These are phyloP conservation scores for Leccinum rimulosum DNA, from an alignment of 768 basidiomycete species.

Conservation along the genomic window DNA sequence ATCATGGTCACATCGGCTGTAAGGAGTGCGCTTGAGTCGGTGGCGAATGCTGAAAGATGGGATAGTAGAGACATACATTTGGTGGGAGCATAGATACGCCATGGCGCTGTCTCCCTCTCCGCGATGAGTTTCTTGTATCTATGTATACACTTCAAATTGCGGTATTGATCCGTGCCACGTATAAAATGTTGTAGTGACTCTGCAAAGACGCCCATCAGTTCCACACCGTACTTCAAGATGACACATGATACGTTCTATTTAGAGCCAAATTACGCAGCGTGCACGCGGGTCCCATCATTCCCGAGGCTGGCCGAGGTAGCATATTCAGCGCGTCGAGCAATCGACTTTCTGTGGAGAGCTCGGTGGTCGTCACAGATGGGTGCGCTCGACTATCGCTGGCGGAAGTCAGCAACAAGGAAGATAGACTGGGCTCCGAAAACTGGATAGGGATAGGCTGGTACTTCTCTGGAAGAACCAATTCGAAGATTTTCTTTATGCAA, in stretches of 20 bases:
- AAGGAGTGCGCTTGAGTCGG: neutral
- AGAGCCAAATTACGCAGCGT: neutral
- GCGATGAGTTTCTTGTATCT: neutral
- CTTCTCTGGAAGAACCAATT: neutral
- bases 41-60: neutral
- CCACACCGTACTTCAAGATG: neutral
- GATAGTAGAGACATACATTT: neutral
- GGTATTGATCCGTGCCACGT: neutral
- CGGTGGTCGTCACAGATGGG: neutral
- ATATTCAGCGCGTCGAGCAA: neutral
- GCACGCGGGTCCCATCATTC: conserved; percentile 14
- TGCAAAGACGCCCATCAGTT: neutral
- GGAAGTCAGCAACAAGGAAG: neutral
- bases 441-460: neutral
- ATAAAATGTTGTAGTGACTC: neutral
- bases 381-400: neutral
- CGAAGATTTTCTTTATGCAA: neutral
- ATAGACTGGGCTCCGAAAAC: neutral
- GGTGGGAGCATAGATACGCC: neutral
- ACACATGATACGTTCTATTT: neutral
- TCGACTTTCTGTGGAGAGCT: neutral
- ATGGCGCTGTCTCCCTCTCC: neutral
- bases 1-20: neutral
- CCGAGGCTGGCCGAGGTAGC: conserved; percentile 8
- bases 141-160: neutral